Conservation (phyloP, 2,329 filamentous ascomycete species). For the Aspergillus arachidicola region DNA sequence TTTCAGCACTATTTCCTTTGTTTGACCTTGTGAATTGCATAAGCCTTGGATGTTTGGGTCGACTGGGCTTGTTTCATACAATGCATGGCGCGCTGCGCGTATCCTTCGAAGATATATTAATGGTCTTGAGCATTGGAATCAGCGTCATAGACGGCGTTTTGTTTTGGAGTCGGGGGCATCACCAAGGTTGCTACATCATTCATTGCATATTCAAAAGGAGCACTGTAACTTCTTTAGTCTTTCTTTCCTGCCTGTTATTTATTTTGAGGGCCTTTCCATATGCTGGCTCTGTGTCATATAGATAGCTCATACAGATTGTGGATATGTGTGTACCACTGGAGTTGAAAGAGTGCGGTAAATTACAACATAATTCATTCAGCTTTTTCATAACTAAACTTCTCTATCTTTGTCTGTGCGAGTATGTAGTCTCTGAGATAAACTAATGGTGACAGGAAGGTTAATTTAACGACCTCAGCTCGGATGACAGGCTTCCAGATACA, state of each 20-base stretch:
- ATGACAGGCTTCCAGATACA: not conserved
- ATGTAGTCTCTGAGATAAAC: not conserved
- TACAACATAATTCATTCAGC: not conserved
- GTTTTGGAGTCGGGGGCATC: constrained; percentile 13
- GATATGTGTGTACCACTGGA: not conserved
- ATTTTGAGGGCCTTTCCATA: not conserved
- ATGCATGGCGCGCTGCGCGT: constrained; percentile 19
- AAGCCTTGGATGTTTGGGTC: constrained; percentile 13
- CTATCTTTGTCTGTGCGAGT: not conserved
- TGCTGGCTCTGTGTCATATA: not conserved
- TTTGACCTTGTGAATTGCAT: constrained; percentile 7
- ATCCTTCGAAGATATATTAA: constrained; percentile 11
- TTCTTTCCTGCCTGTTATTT: not conserved
- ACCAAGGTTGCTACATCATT: not conserved
- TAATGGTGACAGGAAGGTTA: not conserved
- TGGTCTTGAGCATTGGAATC: constrained; percentile 8
- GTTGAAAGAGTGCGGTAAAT: not conserved
- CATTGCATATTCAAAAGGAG: constrained; percentile 4
- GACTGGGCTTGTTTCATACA: constrained; percentile 7
- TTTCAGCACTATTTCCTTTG: constrained; percentile 9
- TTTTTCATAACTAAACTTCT: not conserved
- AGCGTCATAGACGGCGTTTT: constrained; percentile 23
- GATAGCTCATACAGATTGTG: constrained; percentile 3
- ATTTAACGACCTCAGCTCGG: not conserved
- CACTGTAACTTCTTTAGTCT: not conserved